Percentiles rank a stretch among this genome's conserved stretches.
These are phyloP conservation scores for Phalaenopsis aphrodite DNA, from an alignment of 106 monocot genomes.

Conservation along the genomic window DNA sequence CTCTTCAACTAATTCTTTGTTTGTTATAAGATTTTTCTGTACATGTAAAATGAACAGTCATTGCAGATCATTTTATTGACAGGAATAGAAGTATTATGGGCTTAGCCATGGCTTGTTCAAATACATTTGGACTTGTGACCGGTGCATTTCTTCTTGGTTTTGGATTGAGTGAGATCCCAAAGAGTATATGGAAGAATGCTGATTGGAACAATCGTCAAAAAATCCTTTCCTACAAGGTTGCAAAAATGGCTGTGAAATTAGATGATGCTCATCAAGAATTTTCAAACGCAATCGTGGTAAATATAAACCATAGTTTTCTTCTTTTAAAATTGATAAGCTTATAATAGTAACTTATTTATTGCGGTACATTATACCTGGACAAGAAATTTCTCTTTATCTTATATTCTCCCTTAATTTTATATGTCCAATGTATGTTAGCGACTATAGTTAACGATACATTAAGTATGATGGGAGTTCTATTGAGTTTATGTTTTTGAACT, in stretches of 20 bases:
- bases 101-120: slow-evolving; percentile 95
- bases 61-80: slow-evolving; percentile 13
- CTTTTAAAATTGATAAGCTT: not conserved
- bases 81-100: slow-evolving; percentile 63
- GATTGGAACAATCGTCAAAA: slow-evolving; percentile 92
- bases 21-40: too few relatives aligned
- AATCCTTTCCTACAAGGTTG: slow-evolving; percentile 86
- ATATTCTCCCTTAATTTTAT: too few relatives aligned
- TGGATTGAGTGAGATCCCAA: slow-evolving; percentile 97
- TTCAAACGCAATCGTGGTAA: slow-evolving; percentile 98
- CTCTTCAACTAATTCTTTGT: too few relatives aligned
- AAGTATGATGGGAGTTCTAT: too few relatives aligned
- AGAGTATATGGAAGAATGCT: slow-evolving; percentile 89
- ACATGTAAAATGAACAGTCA: too few relatives aligned
- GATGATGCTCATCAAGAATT: slow-evolving; percentile 96
- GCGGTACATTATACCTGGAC: too few relatives aligned
- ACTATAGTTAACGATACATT: too few relatives aligned
- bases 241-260: slow-evolving; percentile 92
- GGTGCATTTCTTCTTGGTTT: slow-evolving; percentile 99
- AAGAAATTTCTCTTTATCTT: too few relatives aligned
- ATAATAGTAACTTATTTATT: too few relatives aligned
- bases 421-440: too few relatives aligned
- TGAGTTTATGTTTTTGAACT: too few relatives aligned
- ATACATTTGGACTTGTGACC: slow-evolving; percentile 99
- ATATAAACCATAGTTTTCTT: not conserved